phyloP scores from a whole-genome alignment of 2,329 filamentous ascomycete species.

The Dothistroma pini region DNA sequence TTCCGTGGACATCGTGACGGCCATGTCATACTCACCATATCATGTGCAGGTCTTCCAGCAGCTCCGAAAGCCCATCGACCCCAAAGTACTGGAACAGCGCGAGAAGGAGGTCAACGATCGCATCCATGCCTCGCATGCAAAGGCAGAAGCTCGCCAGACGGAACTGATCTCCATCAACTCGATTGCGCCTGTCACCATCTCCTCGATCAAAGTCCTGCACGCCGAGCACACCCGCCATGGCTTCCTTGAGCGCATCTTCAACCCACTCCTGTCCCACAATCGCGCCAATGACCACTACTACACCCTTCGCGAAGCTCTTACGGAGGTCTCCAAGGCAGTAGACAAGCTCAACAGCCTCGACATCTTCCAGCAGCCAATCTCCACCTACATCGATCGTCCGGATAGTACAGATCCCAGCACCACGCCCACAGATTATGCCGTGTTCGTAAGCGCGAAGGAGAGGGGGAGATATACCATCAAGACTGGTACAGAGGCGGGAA shows the following conservation, averaged over 20 bases:
- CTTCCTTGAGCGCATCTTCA: slow-evolving; percentile 79
- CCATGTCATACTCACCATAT: neutral
- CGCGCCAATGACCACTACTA: slow-evolving; percentile 48
- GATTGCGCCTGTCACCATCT: slow-evolving; percentile 81
- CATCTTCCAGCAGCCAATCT: slow-evolving; percentile 80
- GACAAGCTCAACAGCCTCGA: slow-evolving; percentile 77
- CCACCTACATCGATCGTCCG: slow-evolving; percentile 76
- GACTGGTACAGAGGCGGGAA: slow-evolving; percentile 91
- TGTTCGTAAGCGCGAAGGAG: slow-evolving; percentile 75
- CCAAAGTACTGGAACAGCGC: slow-evolving; percentile 56
- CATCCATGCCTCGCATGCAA: slow-evolving; percentile 55
- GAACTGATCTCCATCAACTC: slow-evolving; percentile 78
- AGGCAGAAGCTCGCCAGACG: slow-evolving; percentile 59
- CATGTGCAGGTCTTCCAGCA: slow-evolving; percentile 55
- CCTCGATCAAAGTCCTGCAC: slow-evolving; percentile 77
- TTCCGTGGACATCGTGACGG: neutral
- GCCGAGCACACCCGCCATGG: slow-evolving; percentile 75
- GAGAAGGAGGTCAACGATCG: slow-evolving; percentile 59
- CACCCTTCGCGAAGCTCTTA: slow-evolving; percentile 75
- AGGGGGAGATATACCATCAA: slow-evolving; percentile 81
- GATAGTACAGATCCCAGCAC: slow-evolving; percentile 64
- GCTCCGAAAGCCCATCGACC: slow-evolving; percentile 57
- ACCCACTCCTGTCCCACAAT: slow-evolving; percentile 69
- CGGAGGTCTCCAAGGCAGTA: slow-evolving; percentile 65
- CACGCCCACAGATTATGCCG: slow-evolving; percentile 72